Evolutionary conservation across 495 filamentous ascomycete species (phyloP).

Genomic region (Podospora sp.): DNA sequence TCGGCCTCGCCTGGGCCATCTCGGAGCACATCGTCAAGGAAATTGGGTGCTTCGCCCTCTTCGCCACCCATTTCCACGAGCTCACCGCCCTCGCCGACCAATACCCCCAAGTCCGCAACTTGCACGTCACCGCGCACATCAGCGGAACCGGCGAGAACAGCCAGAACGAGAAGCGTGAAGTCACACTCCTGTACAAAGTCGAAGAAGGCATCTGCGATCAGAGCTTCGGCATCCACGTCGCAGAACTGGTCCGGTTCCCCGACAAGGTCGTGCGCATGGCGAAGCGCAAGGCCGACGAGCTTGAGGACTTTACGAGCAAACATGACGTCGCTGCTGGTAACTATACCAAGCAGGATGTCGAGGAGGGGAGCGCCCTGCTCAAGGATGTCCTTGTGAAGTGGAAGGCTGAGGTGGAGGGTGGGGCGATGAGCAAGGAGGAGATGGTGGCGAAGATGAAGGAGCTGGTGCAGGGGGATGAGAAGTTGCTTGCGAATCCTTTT

Average conservation of each 20-base stretch:
- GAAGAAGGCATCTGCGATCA: conserved; percentile 95
- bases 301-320: conserved; percentile 91
- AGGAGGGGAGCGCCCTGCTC: conserved; percentile 83
- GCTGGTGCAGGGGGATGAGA: conserved; percentile 69
- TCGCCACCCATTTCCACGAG: conserved; percentile 99
- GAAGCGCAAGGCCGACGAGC: conserved; percentile 94
- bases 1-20: conserved; percentile 97
- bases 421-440: conserved; percentile 69
- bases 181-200: conserved; percentile 95
- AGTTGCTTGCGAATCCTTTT: conserved; percentile 79
- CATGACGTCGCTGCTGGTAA: conserved; percentile 57
- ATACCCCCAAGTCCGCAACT: conserved; percentile 83
- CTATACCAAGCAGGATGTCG: conserved; percentile 82
- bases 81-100: conserved; percentile 86
- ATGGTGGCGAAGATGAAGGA: conserved; percentile 80
- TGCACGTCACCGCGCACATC: conserved; percentile 96
- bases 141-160: conserved; percentile 51
- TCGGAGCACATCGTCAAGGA: conserved; percentile 96
- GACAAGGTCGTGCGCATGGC: conserved; percentile 98
- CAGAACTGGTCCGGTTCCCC: conserved; percentile 96
- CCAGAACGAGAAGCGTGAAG: conserved; percentile 67
- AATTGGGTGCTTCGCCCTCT: conserved; percentile 89
- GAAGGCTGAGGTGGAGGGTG: conserved; percentile 77
- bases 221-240: conserved; percentile 96
- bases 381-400: conserved; percentile 85